Base-by-base conservation (phyloP, 2,329 filamentous ascomycete species). In the Apiospora malaysiana region DNA sequence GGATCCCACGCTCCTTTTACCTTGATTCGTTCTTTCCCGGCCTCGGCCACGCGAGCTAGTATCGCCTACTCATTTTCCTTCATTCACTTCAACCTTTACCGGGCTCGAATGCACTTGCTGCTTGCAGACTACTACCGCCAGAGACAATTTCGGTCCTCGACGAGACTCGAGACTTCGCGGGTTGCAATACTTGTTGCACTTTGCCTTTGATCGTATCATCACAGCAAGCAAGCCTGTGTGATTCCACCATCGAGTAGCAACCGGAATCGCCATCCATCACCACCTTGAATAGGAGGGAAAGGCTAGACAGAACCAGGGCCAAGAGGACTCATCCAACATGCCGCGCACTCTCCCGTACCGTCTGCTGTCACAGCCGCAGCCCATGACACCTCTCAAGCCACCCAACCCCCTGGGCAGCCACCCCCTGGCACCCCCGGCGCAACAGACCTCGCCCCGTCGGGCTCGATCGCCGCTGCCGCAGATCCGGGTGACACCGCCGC, bases 301-400 rank as follows among this genome's bases (percentile, higher is more conserved):
- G 40, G 18, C 4, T 3, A 18, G 7, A 37, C 9, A 59, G 12
- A 56, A 18, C 49, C 4, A 56, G 32, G 32, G 21, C 14, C 27
- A n/a, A 37, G 25, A 27, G 12, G 25, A 6, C 9, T 23, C n/a
- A n/a, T n/a, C n/a, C 37, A 46, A 25, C 23, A 69, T 69, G 68
- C 68, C 68, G 10, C 68, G 68, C 49, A 63, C 68, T n/a, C 51
- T 69, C 5, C 40, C 68, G 1, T 69, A 69, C 51, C 68, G 68
- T 7, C 68, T 69, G 37, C 68, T 69, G 18, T 63, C 68, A 2
- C 37, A 43, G 9, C 68, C 68, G 21, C 51, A 65, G 56, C 68
- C 68, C 68, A 69, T 69, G 68, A 69, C 68, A 37, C 68, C 68
- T 2, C 68, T 65, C 14, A 49, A 27, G 18, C 25, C 43, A 0